Evolutionary conservation across 140 eudicot species (phyloP), one percentile per base, ranked within the genome.

Genomic region (Flaveria floridana): DNA sequence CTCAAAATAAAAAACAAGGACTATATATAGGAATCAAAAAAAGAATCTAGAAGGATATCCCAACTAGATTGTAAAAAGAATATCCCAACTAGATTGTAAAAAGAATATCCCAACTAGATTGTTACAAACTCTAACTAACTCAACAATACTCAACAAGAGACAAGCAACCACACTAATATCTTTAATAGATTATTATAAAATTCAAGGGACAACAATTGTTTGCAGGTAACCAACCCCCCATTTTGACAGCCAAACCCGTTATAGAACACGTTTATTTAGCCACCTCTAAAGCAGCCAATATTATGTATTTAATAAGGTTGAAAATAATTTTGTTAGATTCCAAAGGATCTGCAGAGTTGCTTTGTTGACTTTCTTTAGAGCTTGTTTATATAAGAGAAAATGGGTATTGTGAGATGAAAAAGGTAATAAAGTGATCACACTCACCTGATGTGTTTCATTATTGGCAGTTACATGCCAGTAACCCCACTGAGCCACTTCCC

Each of bases 401-500:
- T 46, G 63, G 71, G 71, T 74, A 62, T 63, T n/a, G 50, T 48
- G 67, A 66, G 26, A 57, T 21, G 25, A 70, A 51, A 71, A 34
- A 30, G 52, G 28, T 14, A 78, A 19, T 8, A 2, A 37, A 14
- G 15, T 21, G 15, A 41, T 34, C 15, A 56, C 53, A 77, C 48
- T 65, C 72, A 90, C 98, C 96, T 79, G 85, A 48, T 94, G 90
- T 8, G 87, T 86, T 73, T 78, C 91, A 65, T 85, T 94, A 73
- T 86, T 82, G 15, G 89, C 99, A 30, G 89, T 81, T 52, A 94
- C 71, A 47, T 73, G 73, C 97, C 99, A 94, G 70, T 64, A 57
- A 79, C 99, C 99, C 99, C 99, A 94, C 75, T 84, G 86, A 80
- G 86, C 74, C 81, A 94, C 64, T 77, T 94, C 99, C 97, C 97